These are phyloP conservation scores for Rhizoctonia solani DNA, from an alignment of 1,284 basidiomycete species.

Conservation along the genomic window DNA sequence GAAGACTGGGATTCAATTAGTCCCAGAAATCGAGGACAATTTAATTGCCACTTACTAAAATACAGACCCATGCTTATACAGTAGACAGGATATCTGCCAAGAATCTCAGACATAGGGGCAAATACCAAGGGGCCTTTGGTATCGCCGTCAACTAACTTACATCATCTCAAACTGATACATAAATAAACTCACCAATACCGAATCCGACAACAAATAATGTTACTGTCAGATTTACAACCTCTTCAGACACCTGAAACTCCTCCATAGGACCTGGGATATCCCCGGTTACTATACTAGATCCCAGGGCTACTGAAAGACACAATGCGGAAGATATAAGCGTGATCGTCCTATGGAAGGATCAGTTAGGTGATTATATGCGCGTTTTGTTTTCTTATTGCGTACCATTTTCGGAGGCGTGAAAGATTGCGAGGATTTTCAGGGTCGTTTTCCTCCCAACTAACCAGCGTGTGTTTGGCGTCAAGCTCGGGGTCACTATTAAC, in stretches of 20 bases:
- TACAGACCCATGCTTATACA: constrained; percentile 28
- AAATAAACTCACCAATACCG: constrained; percentile 45
- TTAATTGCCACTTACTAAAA: constrained; percentile 13
- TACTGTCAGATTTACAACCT: constrained; percentile 48
- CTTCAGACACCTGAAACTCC: constrained; percentile 47
- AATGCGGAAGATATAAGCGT: constrained; percentile 15
- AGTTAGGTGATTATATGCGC: not conserved
- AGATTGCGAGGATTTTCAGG: constrained; percentile 32
- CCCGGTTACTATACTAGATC: constrained; percentile 51
- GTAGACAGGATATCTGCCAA: constrained; percentile 27
- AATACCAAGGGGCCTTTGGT: constrained; percentile 24
- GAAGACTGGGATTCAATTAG: constrained; percentile 4
- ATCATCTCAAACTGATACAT: constrained; percentile 47
- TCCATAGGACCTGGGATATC: constrained; percentile 46
- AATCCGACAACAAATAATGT: constrained; percentile 53
- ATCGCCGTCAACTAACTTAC: constrained; percentile 40
- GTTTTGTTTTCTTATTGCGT: not conserved
- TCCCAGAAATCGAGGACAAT: not conserved
- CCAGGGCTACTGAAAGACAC: constrained; percentile 45
- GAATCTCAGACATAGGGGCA: constrained; percentile 43
- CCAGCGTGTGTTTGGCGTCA: constrained; percentile 2
- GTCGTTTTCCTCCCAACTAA: constrained; percentile 22
- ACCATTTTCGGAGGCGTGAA: constrained; percentile 25
- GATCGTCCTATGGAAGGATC: constrained; percentile 1
- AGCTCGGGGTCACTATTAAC: constrained; percentile 9